Conservation (phyloP, 257 asterid species). For the Paulownia fortunei region DNA sequence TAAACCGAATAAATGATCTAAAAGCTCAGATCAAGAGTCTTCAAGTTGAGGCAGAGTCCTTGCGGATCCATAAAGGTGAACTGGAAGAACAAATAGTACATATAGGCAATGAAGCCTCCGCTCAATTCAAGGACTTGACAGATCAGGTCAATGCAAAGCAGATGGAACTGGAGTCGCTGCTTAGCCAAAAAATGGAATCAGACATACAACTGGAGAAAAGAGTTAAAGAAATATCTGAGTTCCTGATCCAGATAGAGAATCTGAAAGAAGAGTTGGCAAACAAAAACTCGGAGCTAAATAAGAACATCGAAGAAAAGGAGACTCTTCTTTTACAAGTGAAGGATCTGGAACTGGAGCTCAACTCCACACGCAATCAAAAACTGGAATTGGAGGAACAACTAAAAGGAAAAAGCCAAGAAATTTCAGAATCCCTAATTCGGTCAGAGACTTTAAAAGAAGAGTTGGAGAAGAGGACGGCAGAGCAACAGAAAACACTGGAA, state of each 20-base stretch:
- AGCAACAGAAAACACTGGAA: constrained; percentile 42
- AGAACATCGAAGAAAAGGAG: constrained; percentile 50
- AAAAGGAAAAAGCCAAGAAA: constrained; percentile 46
- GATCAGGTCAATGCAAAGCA: constrained; percentile 53
- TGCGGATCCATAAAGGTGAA: constrained; percentile 50
- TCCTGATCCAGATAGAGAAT: constrained; percentile 50
- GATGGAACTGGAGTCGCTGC: constrained; percentile 54
- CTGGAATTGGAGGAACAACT: constrained; percentile 62
- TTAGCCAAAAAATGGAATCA: constrained; percentile 51
- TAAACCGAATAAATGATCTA: constrained; percentile 55
- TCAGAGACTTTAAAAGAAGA: constrained; percentile 51
- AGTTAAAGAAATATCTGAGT: constrained; percentile 53
- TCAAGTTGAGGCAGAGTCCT: constrained; percentile 60
- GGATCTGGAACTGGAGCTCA: constrained; percentile 45
- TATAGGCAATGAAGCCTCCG: constrained; percentile 50
- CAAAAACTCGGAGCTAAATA: constrained; percentile 44
- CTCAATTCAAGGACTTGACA: constrained; percentile 48
- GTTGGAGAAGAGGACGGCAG: constrained; percentile 42
- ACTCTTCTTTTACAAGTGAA: constrained; percentile 40
- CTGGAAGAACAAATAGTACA: constrained; percentile 57
- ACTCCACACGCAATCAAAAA: constrained; percentile 38
- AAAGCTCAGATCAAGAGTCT: constrained; percentile 45
- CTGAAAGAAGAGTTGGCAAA: constrained; percentile 55
- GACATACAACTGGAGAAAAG: constrained; percentile 55
- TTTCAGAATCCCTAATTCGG: constrained; percentile 40